Evolutionary conservation across 1,284 basidiomycete genomes (phyloP).

Genomic region (Puccinia coronata): DNA sequence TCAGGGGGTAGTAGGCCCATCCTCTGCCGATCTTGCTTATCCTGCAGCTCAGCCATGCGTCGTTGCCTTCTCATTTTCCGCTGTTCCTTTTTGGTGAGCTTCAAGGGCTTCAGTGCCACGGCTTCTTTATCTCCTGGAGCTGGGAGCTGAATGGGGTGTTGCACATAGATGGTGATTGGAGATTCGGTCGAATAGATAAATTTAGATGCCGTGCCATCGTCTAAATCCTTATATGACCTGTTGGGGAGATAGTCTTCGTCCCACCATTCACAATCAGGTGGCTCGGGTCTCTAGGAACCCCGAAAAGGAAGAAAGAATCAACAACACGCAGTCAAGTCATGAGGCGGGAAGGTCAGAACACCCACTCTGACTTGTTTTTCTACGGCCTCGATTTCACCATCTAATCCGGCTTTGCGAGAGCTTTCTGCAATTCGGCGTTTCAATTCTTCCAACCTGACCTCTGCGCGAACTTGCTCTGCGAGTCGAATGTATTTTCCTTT

Average conservation of each 20-base stretch:
- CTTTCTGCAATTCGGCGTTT: constrained; percentile 90
- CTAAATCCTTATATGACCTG: constrained; percentile 75
- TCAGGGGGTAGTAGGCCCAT: constrained; percentile 96
- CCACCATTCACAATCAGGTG: constrained; percentile 96
- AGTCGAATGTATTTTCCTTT: constrained; percentile 86
- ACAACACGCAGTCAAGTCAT: constrained; percentile 15
- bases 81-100: constrained; percentile 90
- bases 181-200: constrained; percentile 61
- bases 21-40: constrained; percentile 89
- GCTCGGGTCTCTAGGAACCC: constrained; percentile 68
- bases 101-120: constrained; percentile 74
- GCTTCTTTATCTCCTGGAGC: constrained; percentile 82
- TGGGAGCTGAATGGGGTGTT: constrained; percentile 95
- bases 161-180: constrained; percentile 86
- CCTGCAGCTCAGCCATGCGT: constrained; percentile 83
- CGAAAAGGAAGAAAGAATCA: background rate
- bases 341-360: constrained; percentile 38
- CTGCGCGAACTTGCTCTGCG: constrained; percentile 80
- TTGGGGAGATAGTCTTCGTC: constrained; percentile 81
- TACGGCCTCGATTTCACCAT: constrained; percentile 83
- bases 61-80: constrained; percentile 94
- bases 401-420: constrained; percentile 86
- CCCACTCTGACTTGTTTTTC: constrained; percentile 81
- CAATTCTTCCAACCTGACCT: constrained; percentile 80
- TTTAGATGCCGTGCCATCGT: constrained; percentile 60